A percentile compares a stretch with the other conserved stretches of the same genome.
Evolutionary conservation across 2,329 filamentous ascomycete genomes (phyloP).

Genomic region (Aspergillus sclerotialis): DNA sequence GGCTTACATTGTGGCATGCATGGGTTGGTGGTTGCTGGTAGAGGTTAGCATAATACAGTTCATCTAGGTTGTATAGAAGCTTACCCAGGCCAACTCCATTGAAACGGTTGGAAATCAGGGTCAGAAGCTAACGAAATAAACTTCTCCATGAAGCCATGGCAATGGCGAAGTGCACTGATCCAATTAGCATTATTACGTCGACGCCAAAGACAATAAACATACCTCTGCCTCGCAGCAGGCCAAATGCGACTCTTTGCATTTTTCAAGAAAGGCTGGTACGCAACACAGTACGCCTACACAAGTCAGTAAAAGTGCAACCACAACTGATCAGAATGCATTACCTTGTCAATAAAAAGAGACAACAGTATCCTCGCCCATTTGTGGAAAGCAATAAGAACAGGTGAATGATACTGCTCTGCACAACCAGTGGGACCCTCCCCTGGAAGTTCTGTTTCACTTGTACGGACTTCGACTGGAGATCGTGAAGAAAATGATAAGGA

Average conservation of each 20-base stretch:
- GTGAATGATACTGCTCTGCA: conserved; percentile 37
- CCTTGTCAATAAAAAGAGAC: conserved; percentile 40
- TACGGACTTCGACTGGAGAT: conserved; percentile 19
- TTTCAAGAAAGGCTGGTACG: conserved; percentile 43
- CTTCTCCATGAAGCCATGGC: conserved; percentile 44
- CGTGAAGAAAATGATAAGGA: conserved; percentile 19
- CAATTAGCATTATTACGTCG: background rate
- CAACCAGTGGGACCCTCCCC: conserved; percentile 30
- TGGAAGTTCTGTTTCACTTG: conserved; percentile 24
- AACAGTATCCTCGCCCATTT: conserved; percentile 41
- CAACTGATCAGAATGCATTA: conserved; percentile 9
- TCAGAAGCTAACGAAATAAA: conserved; percentile 42
- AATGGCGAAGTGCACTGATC: conserved; percentile 39
- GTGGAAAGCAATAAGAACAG: conserved; percentile 37
- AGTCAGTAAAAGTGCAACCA: conserved; percentile 5
- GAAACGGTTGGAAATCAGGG: conserved; percentile 41
- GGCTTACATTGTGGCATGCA: conserved; percentile 37
- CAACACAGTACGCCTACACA: conserved; percentile 37
- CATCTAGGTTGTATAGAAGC: conserved; percentile 1
- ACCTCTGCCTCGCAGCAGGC: conserved; percentile 41
- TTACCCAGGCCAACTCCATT: conserved; percentile 43
- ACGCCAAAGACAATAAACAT: conserved; percentile 1
- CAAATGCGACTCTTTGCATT: conserved; percentile 42
- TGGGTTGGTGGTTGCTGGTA: conserved; percentile 34
- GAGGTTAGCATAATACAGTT: conserved; percentile 7